Percentiles rank a stretch among this genome's conserved stretches.
Conservation (phyloP, 1,284 basidiomycete species). For the Trichosporon sp. region DNA sequence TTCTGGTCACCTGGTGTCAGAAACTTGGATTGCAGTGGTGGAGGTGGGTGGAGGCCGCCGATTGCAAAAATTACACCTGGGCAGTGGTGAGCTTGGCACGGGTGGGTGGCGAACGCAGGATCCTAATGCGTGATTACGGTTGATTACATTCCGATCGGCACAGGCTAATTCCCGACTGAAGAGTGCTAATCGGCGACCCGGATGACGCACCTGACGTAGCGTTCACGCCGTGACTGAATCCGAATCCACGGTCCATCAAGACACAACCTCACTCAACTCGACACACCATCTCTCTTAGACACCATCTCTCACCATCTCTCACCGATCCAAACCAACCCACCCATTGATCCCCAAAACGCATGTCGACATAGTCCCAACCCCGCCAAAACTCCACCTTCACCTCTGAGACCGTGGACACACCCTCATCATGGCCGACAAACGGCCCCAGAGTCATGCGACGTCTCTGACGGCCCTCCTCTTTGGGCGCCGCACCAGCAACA, state of each 20-base stretch:
- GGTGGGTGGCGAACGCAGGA: neutral
- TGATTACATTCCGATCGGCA: neutral
- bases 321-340: neutral
- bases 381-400: neutral
- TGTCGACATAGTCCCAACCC: constrained; percentile 5
- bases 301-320: neutral
- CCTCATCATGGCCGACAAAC: constrained; percentile 12
- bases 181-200: neutral
- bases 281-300: neutral
- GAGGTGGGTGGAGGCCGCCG: constrained; percentile 11
- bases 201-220: constrained; percentile 13
- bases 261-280: neutral
- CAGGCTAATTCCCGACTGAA: neutral
- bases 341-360: neutral
- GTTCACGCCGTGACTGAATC: constrained; percentile 11
- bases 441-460: constrained; percentile 17
- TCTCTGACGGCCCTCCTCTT: constrained; percentile 29
- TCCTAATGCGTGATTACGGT: neutral
- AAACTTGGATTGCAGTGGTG: neutral
- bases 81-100: neutral
- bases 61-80: constrained; percentile 20
- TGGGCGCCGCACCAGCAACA: constrained; percentile 33
- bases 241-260: neutral
- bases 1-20: neutral
- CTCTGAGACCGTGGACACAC: constrained; percentile 14